Conservation (phyloP, 2,329 filamentous ascomycete genomes). For the Fusarium pseudoanthophilum region DNA sequence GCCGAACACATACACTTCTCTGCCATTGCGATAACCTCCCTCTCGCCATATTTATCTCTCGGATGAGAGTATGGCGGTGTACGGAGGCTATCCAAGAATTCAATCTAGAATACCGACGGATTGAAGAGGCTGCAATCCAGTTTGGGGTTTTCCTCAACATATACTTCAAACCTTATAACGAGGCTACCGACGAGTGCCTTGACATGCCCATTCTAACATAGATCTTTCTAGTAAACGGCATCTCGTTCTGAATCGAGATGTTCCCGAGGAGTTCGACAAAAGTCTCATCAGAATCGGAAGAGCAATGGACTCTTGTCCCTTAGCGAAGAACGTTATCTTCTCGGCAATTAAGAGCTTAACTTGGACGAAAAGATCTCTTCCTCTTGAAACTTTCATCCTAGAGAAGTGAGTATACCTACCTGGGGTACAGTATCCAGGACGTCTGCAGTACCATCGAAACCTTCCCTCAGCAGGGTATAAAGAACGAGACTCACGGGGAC, state of each 20-base stretch:
- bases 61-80: neutral
- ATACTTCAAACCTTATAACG: rapidly evolving
- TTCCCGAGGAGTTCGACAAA: neutral
- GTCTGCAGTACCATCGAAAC: too few species aligned
- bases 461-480: too few species aligned
- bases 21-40: too few species aligned
- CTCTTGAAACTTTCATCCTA: neutral
- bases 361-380: neutral
- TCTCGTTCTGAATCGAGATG: neutral
- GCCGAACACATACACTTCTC: too few species aligned
- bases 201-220: rapidly evolving
- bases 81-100: too few species aligned
- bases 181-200: neutral
- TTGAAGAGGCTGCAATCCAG: neutral
- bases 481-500: too few species aligned
- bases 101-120: too few species aligned
- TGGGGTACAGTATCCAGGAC: too few species aligned
- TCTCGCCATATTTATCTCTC: rapidly evolving
- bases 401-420: neutral
- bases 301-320: too few species aligned
- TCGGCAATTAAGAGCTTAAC: neutral
- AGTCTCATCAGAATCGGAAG: neutral
- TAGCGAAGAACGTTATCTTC: too few species aligned
- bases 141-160: neutral
- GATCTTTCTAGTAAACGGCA: rapidly evolving